phyloP scores from a whole-genome alignment of 345 rosid genomes.

The Ailanthus altissimus region DNA sequence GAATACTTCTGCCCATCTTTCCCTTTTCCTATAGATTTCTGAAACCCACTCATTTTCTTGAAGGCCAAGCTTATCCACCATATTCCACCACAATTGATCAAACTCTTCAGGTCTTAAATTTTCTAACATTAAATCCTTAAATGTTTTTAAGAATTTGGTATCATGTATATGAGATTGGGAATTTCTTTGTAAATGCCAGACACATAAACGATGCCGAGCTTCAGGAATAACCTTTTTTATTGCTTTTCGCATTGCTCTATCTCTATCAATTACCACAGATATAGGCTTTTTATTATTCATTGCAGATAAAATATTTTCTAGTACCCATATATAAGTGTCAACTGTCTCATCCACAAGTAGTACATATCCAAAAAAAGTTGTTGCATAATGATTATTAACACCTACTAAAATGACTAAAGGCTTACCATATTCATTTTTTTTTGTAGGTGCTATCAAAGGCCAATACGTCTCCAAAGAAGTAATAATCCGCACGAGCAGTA shows the following conservation, averaged over 20 bases:
- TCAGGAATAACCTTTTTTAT: neutral
- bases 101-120: neutral
- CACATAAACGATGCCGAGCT: neutral
- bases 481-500: too few species aligned
- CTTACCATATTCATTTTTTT: too few species aligned
- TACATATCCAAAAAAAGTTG: neutral
- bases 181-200: too few species aligned
- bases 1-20: neutral
- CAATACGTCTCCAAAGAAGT: too few species aligned
- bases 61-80: neutral
- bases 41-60: neutral
- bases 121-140: too few species aligned
- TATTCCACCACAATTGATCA: neutral
- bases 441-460: too few species aligned
- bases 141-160: neutral
- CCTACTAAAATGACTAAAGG: too few species aligned
- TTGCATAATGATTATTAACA: too few species aligned
- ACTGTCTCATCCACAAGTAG: neutral
- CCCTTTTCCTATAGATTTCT: neutral
- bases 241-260: neutral
- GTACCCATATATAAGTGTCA: neutral
- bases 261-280: neutral
- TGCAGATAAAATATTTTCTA: neutral
- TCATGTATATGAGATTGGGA: neutral
- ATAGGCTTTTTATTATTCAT: neutral